phyloP scores from a whole-genome alignment of 2,329 filamentous ascomycete species.

The Verticillium tricorpus region DNA sequence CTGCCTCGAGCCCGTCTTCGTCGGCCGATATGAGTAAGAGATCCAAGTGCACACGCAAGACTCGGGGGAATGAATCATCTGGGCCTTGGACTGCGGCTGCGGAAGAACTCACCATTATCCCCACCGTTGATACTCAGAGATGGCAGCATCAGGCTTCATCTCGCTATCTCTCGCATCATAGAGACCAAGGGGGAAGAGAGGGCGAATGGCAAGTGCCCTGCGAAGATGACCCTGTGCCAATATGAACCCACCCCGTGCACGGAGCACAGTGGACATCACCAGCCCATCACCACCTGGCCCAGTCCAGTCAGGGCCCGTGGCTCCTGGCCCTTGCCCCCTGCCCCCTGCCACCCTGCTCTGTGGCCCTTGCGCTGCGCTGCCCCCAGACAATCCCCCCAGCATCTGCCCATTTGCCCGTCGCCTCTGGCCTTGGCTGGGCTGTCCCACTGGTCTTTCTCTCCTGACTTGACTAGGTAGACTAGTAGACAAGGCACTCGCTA shows the following conservation, averaged over 20 bases:
- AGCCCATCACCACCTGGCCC: not conserved
- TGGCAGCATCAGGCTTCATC: not conserved
- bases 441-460: not conserved
- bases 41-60: too few species aligned
- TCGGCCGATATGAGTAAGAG: too few species aligned
- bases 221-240: not conserved
- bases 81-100: too few species aligned
- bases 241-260: not conserved
- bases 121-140: not conserved
- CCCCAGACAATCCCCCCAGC: not conserved
- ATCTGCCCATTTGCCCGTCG: not conserved
- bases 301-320: not conserved
- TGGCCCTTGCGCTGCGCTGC: not conserved
- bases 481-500: not conserved
- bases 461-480: not conserved
- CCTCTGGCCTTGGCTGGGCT: not conserved
- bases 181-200: not conserved
- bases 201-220: not conserved
- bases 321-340: not conserved
- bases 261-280: not conserved
- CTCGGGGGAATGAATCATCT: too few species aligned
- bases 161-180: not conserved
- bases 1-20: too few species aligned
- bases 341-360: not conserved
- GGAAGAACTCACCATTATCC: not conserved